These are phyloP conservation scores for Coniophora puteana DNA, from an alignment of 1,284 basidiomycete species.

Conservation along the genomic window DNA sequence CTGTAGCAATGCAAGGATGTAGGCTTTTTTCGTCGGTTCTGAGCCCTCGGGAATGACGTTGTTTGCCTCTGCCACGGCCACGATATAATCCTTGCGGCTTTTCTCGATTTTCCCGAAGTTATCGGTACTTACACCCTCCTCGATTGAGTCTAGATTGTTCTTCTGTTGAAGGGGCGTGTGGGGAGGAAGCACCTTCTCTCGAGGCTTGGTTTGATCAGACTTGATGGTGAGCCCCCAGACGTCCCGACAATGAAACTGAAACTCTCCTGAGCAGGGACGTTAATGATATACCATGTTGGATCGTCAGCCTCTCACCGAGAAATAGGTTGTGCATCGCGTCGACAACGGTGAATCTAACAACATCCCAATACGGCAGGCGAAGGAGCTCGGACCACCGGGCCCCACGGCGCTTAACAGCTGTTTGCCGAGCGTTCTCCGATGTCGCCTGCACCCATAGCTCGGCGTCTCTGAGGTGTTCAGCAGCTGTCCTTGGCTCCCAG, in stretches of 20 bases:
- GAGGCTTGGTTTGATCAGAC: neutral
- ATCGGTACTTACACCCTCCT: neutral
- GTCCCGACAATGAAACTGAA: too few species aligned
- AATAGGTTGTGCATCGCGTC: conserved; percentile 31
- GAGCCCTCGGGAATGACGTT: neutral
- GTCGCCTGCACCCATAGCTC: conserved; percentile 24
- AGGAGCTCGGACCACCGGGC: conserved; percentile 17
- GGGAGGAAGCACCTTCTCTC: neutral
- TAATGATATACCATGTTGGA: too few species aligned
- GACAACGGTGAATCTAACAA: conserved; percentile 26
- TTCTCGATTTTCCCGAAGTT: neutral
- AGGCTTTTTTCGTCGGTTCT: neutral
- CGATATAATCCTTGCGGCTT: neutral
- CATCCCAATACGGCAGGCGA: conserved; percentile 35
- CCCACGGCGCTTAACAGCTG: conserved; percentile 13
- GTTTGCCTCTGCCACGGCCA: neutral
- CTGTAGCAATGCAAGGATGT: neutral
- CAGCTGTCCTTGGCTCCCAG: conserved; percentile 8
- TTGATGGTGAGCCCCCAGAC: too few species aligned
- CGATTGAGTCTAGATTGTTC: neutral
- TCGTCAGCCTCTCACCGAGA: conserved; percentile 13
- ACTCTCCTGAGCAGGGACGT: too few species aligned
- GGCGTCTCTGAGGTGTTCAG: conserved; percentile 16
- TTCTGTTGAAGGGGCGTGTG: neutral
- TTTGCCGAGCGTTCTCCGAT: conserved; percentile 14